Base-by-base conservation (phyloP, 352 stramenopile genomes). In the Globisporangium solare region DNA sequence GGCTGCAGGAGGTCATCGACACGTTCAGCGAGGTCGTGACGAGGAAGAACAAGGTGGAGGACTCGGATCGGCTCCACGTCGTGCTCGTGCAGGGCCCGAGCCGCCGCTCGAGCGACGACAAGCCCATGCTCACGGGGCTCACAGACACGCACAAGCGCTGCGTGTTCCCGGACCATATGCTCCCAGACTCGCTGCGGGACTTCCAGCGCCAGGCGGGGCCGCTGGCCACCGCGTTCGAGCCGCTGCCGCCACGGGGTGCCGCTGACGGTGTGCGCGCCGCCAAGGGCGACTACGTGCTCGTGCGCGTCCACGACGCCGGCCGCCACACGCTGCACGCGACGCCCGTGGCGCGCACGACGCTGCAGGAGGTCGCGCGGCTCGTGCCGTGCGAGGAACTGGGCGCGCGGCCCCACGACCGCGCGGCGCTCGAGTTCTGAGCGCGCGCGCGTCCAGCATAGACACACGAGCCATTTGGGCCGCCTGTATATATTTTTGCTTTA, bases 1-100 rank as follows among this genome's bases (percentile, higher is more conserved):
- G 97, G 31, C 83, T 99, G 47, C 80, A 94, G 58, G 94, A 99
- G 68, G 83, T 99, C 20, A 99, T 99, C 64, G 82, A 94, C 56
- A 94, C 84, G 20, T 99, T 97, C 70, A 89, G 91, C 40, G 66
- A 83, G 8, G 79, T 97, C 17, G 88, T 98, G 1, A 92, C 95
- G 49, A 58, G 64, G 43, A 97, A 98, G 67, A 98, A 98, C 52
- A 54, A 68, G 21, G 68, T 86, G 10, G 86, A 97, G 54, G 91
- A 99, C 71, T 74, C 94, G 42, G 95, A 96, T 37, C 89, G 87
- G 14, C 76, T 97, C 32, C 88, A 98, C 57, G 64, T 99, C 21
- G 94, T 99, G 32, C 79, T 99, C n/a, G 87, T 99, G 1, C 96
- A 99, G 70, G 97, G 97, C 27, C 58, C 84, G 1, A 96, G 87